Base-by-base conservation (phyloP, 148 eudicot species). In the Selenicereus undatus region DNA sequence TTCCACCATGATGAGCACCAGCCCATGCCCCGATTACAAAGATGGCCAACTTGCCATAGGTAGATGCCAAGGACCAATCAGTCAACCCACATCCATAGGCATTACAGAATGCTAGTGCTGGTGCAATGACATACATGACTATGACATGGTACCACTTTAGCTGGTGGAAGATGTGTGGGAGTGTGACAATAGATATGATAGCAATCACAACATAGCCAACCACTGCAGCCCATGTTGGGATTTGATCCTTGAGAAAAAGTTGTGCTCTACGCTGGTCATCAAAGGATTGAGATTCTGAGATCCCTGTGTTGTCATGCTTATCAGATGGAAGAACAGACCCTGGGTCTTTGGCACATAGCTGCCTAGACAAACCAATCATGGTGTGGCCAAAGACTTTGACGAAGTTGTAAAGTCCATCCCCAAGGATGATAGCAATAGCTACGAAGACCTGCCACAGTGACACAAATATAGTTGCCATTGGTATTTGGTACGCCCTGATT, bases 71-170 rank as follows among this genome's bases (percentile, higher is more conserved):
- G 62, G 94, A 88, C 94, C 93, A 93, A 81, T 95, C 98, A 0
- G 97, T 95, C 22, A 95, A 91, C 32, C 98, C 97, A 75, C 90
- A 86, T 1, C 98, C 98, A 45, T 95, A 95, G 17, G 98, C 93
- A 77, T 93, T 95, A 82, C 98, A 95, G 70, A 95, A 95, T 62
- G 90, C 97, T 11, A 95, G 84, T 1, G 74, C 60, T 0, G 98
- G 98, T 12, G 98, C 94, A 45, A 86, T 58, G 13, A 90, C n/a
- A 83, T 94, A 94, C 69, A 94, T 89, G 48, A 90, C 88, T 32
- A 84, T 84, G 42, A 90, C 83, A 73, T 91, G 87, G 84, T 93
- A 93, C 98, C 98, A 95, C 75, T 87, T 90, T 58, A 95, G 93
- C 60, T 85, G 92, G 66, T 75, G 87, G 82, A 93, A 95, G 72